These are phyloP conservation scores for Colletotrichum sp. DNA, from an alignment of 2,329 filamentous ascomycete genomes.

Conservation along the genomic window DNA sequence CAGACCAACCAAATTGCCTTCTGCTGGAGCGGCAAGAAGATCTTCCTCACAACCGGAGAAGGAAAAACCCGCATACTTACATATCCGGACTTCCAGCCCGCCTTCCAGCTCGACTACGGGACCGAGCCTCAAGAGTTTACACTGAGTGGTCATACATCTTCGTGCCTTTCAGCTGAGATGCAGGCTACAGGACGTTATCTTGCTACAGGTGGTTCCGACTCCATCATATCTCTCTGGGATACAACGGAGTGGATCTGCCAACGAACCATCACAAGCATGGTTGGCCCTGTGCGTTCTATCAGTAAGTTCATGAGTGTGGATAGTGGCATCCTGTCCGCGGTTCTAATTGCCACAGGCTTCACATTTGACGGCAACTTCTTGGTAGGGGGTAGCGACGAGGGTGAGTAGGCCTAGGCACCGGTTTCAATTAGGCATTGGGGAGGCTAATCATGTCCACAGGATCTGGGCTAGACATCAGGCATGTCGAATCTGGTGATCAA, in stretches of 20 bases:
- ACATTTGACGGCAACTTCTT: constrained; percentile 80
- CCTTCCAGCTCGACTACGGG: constrained; percentile 52
- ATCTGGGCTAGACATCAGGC: constrained; percentile 69
- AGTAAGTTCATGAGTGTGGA: constrained; percentile 44
- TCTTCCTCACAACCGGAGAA: constrained; percentile 74
- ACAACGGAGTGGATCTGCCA: constrained; percentile 79
- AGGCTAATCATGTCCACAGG: constrained; percentile 36
- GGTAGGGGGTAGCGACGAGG: constrained; percentile 76
- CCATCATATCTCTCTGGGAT: constrained; percentile 78
- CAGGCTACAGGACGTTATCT: constrained; percentile 74
- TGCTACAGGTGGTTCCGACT: constrained; percentile 77
- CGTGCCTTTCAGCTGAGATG: constrained; percentile 70
- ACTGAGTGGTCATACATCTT: constrained; percentile 74
- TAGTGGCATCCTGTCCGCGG: no score
- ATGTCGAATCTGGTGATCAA: constrained; percentile 75
- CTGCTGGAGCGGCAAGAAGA: constrained; percentile 72
- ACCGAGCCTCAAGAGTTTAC: constrained; percentile 57
- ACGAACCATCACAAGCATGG: constrained; percentile 71
- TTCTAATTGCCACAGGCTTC: constrained; percentile 53
- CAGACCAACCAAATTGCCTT: constrained; percentile 78
- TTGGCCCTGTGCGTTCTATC: constrained; percentile 71
- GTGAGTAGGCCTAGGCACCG: constrained; percentile 36
- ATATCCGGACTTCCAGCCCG: constrained; percentile 66
- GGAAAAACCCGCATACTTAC: constrained; percentile 73
- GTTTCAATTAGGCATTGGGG: background rate